phyloP scores from a whole-genome alignment of 108 stramenopile genomes.

The Skeletonema menzelii region DNA sequence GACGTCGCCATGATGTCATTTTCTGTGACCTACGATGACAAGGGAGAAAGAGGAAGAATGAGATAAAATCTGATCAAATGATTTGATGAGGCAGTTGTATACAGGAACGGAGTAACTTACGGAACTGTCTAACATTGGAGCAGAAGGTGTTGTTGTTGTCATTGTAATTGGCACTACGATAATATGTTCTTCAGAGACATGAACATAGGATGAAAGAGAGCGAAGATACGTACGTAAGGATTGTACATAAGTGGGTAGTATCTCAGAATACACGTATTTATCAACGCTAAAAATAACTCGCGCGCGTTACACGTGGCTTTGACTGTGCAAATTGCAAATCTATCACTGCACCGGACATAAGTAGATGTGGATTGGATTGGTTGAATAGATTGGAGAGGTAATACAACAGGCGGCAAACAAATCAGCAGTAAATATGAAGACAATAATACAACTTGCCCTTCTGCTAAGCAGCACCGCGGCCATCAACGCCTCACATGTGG shows the following conservation, averaged over 20 bases:
- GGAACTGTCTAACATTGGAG: neutral
- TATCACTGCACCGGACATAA: neutral
- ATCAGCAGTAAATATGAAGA: neutral
- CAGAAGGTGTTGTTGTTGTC: neutral
- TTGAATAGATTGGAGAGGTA: neutral
- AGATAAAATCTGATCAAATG: too few species aligned
- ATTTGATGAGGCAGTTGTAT: too few species aligned
- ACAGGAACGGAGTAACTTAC: neutral
- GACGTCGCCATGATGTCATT: neutral
- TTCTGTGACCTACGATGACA: neutral
- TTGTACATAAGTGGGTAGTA: too few species aligned
- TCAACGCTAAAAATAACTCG: too few species aligned
- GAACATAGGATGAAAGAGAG: neutral
- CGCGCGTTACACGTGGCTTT: neutral
- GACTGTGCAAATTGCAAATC: neutral
- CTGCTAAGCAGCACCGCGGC: neutral
- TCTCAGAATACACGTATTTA: too few species aligned
- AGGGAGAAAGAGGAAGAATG: neutral
- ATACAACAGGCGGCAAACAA: neutral
- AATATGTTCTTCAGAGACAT: neutral
- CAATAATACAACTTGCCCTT: neutral
- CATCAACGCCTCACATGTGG: conserved; percentile 37
- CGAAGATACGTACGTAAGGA: neutral
- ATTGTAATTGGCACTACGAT: too few species aligned
- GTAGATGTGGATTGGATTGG: neutral